Conservation (phyloP, 495 filamentous ascomycete species). For the Tuber aestivum region DNA sequence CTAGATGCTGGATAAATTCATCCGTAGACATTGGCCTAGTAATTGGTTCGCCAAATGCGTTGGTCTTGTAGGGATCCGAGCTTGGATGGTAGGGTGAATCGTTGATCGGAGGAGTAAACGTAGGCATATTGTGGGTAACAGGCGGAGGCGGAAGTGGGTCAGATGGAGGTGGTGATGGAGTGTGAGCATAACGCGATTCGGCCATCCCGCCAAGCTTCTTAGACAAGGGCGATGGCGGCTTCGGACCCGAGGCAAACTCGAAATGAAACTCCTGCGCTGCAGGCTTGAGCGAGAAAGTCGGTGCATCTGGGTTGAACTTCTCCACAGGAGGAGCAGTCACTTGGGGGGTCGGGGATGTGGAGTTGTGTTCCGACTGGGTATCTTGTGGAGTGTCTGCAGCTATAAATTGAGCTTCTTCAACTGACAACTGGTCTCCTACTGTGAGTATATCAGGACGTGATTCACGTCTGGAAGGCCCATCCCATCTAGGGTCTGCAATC, state of each 20-base stretch:
- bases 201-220: conserved; percentile 27
- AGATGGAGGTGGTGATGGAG: conserved; percentile 39
- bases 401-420: conserved; percentile 26
- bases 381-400: conserved; percentile 21
- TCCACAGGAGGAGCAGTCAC: not conserved
- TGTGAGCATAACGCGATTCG: conserved; percentile 40
- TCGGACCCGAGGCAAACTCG: conserved; percentile 22
- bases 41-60: conserved; percentile 15
- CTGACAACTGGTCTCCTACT: conserved; percentile 13
- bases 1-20: conserved; percentile 37
- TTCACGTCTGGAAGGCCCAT: conserved; percentile 26
- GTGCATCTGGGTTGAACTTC: conserved; percentile 1
- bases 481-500: conserved; percentile 26
- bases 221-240: conserved; percentile 20
- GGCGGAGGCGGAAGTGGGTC: conserved; percentile 37
- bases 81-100: conserved; percentile 9
- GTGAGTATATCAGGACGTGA: conserved; percentile 23
- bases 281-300: conserved; percentile 13
- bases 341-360: conserved; percentile 9
- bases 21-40: conserved; percentile 37
- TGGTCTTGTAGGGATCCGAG: conserved; percentile 23
- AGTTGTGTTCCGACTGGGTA: conserved; percentile 10
- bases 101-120: conserved; percentile 23
- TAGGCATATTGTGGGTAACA: conserved; percentile 14
- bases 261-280: conserved; percentile 36